phyloP scores from a whole-genome alignment of 306 rosid genomes.

The Corylus americana region DNA sequence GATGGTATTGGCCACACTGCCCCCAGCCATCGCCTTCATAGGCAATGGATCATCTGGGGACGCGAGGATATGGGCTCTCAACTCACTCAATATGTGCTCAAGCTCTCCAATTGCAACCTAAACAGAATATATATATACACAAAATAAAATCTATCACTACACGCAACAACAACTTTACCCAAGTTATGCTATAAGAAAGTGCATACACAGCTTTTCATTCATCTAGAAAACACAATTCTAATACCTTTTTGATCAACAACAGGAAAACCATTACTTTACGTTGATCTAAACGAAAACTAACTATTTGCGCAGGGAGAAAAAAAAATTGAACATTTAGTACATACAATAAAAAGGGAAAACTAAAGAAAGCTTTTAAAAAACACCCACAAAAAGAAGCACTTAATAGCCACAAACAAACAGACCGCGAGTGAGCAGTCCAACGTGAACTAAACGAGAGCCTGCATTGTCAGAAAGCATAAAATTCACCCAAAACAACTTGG shows the following conservation, averaged over 20 bases:
- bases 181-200: background rate
- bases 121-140: conserved; percentile 7
- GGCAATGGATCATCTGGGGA: conserved; percentile 31
- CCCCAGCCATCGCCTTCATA: conserved; percentile 80
- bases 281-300: background rate
- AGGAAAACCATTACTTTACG: background rate
- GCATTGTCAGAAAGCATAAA: background rate
- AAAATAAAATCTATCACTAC: background rate
- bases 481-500: background rate
- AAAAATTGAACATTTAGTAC: background rate
- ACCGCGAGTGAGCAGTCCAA: background rate
- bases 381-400: background rate
- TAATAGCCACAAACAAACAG: background rate
- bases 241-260: background rate
- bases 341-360: too few species aligned
- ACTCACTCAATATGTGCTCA: conserved; percentile 52
- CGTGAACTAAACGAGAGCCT: background rate
- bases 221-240: too few species aligned
- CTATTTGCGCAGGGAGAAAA: background rate
- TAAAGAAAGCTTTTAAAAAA: background rate
- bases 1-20: conserved; percentile 90
- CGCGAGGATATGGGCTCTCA: conserved; percentile 45
- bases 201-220: background rate
- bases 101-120: conserved; percentile 79
- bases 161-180: background rate